Percentiles rank a stretch among this genome's conserved stretches.
phyloP scores from a whole-genome alignment of 2,329 filamentous ascomycete species.

The Harringtonia lauricola region DNA sequence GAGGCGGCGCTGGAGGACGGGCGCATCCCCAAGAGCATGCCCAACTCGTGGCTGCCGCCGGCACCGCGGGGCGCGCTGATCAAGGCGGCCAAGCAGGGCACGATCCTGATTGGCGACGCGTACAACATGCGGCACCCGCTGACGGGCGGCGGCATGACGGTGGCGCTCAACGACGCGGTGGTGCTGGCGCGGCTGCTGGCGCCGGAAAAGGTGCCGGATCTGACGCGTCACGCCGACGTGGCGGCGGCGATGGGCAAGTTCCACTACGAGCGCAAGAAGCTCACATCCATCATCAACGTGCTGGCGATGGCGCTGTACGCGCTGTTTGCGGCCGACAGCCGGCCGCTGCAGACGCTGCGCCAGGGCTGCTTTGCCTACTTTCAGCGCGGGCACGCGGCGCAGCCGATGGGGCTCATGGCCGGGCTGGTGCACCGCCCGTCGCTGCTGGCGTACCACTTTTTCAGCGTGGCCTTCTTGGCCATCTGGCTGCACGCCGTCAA shows the following conservation, averaged over 20 bases:
- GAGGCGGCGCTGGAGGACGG: conserved; percentile 58
- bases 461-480: conserved; percentile 75
- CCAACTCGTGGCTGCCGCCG: conserved; percentile 86
- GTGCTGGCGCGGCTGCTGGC: conserved; percentile 64
- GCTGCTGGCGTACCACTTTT: conserved; percentile 85
- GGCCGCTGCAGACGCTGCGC: conserved; percentile 69
- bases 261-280: conserved; percentile 77
- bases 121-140: conserved; percentile 99
- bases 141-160: conserved; percentile 96
- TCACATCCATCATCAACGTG: conserved; percentile 88
- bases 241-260: conserved; percentile 59
- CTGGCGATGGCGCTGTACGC: conserved; percentile 90
- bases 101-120: conserved; percentile 82
- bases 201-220: conserved; percentile 54
- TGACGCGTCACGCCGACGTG: conserved; percentile 58
- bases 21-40: conserved; percentile 74
- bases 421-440: conserved; percentile 70
- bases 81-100: conserved; percentile 51
- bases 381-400: conserved; percentile 61
- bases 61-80: conserved; percentile 7
- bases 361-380: conserved; percentile 92
- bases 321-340: conserved; percentile 78
- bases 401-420: conserved; percentile 70
- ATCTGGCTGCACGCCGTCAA: conserved; percentile 54
- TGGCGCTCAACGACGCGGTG: conserved; percentile 86